A percentile compares a stretch with the other conserved stretches of the same genome.
phyloP scores from a whole-genome alignment of 345 rosid genomes.

The Draba incana region DNA sequence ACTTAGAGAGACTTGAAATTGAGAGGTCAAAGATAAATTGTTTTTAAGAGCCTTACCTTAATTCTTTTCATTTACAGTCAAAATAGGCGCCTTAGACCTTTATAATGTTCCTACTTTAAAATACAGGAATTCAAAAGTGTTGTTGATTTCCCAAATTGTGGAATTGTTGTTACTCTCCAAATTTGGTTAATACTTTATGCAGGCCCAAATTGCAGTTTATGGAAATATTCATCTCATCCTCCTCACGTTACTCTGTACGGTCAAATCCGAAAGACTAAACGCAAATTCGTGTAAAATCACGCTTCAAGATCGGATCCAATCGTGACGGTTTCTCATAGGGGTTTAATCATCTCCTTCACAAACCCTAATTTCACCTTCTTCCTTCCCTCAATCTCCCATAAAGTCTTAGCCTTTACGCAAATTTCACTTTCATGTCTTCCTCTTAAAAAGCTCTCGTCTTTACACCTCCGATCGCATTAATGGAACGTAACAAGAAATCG shows the following conservation, averaged over 20 bases:
- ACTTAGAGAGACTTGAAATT: too few species aligned
- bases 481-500: constrained; percentile 12
- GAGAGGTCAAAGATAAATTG: too few species aligned
- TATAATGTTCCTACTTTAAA: too few species aligned
- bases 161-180: too few species aligned
- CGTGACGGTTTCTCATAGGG: not conserved
- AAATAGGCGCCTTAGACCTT: too few species aligned
- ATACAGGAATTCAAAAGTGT: too few species aligned
- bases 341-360: constrained; percentile 5
- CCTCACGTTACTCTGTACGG: not conserved
- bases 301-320: constrained; percentile 9
- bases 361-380: not conserved
- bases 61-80: too few species aligned
- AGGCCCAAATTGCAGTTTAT: not conserved
- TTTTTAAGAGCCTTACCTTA: too few species aligned
- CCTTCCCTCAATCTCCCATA: not conserved
- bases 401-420: too few species aligned
- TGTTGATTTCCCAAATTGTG: too few species aligned
- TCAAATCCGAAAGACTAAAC: not conserved
- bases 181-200: not conserved
- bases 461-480: not conserved
- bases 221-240: not conserved
- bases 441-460: not conserved
- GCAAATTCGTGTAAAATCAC: not conserved
- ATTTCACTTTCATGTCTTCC: constrained; percentile 5